Percentiles rank a stretch among this genome's conserved stretches.
Evolutionary conservation across 2,329 filamentous ascomycete species (phyloP).

Genomic region (Huntiella savannae): DNA sequence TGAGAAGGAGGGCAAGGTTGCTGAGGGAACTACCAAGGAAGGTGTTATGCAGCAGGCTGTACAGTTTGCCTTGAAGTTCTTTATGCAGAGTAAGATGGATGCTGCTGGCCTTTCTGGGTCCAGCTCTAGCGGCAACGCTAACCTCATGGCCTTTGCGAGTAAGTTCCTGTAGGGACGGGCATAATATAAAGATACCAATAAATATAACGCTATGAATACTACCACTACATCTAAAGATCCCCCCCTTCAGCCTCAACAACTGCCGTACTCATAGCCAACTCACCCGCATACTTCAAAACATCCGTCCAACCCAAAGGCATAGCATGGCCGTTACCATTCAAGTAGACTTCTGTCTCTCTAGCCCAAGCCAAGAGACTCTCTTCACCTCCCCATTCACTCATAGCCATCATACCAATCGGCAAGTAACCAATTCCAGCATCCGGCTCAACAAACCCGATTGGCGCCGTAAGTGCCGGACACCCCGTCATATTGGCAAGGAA

Average conservation of each 20-base stretch:
- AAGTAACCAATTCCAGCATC: constrained; percentile 37
- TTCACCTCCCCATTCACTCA: constrained; percentile 48
- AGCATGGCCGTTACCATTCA: constrained; percentile 32
- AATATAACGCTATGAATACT: background rate
- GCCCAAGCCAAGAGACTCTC: constrained; percentile 44
- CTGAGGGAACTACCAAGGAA: constrained; percentile 53
- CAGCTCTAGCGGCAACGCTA: constrained; percentile 25
- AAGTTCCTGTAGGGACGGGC: constrained; percentile 24
- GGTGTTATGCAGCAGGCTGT: constrained; percentile 60
- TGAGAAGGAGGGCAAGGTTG: constrained; percentile 31
- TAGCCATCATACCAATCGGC: constrained; percentile 42
- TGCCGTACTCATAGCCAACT: background rate
- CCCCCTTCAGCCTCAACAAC: background rate
- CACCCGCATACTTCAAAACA: constrained; percentile 24
- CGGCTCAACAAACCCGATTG: constrained; percentile 51
- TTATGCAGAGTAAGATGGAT: constrained; percentile 45
- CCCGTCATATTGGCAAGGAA: constrained; percentile 73
- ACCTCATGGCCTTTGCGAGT: constrained; percentile 27
- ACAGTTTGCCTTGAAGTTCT: constrained; percentile 81
- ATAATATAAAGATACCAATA: background rate
- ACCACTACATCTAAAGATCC: background rate
- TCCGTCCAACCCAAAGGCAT: constrained; percentile 39
- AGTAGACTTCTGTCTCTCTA: constrained; percentile 33
- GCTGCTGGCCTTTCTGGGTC: constrained; percentile 13
- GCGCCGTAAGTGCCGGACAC: constrained; percentile 54